Percentiles rank a stretch among this genome's conserved stretches.
Evolutionary conservation across 2,329 filamentous ascomycete species (phyloP).

Genomic region (Pleochaeta shiraiana): DNA sequence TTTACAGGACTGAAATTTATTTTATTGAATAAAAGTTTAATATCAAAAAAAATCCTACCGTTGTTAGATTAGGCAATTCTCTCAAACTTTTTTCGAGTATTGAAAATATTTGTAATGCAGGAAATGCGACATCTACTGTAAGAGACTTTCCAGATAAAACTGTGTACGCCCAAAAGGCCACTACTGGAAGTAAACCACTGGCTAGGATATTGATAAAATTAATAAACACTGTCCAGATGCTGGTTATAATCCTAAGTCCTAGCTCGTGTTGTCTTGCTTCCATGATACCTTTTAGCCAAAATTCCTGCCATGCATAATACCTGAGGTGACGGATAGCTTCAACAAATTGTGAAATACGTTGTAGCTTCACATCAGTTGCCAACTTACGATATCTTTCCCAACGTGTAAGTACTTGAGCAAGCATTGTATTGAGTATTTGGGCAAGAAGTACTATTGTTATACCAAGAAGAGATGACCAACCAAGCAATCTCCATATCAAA

Average conservation of each 20-base stretch:
- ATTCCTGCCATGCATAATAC: conserved; percentile 49
- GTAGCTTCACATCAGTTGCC: conserved; percentile 56
- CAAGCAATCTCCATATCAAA: conserved; percentile 58
- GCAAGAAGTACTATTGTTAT: conserved; percentile 46
- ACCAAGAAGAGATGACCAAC: conserved; percentile 56
- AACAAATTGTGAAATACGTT: conserved; percentile 68
- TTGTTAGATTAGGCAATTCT: conserved; percentile 55
- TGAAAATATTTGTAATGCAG: conserved; percentile 59
- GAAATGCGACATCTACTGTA: conserved; percentile 66
- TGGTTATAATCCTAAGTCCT: conserved; percentile 38
- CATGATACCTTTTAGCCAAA: conserved; percentile 51
- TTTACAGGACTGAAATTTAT: no score
- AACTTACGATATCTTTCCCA: conserved; percentile 50
- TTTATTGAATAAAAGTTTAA: background rate
- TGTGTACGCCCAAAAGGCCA: conserved; percentile 66
- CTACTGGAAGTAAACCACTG: conserved; percentile 55
- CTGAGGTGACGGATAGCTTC: conserved; percentile 25
- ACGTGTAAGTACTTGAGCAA: conserved; percentile 42
- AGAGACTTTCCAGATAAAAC: conserved; percentile 43
- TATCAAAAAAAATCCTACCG: conserved; percentile 21
- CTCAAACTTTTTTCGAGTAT: conserved; percentile 54
- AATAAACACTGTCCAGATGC: conserved; percentile 39
- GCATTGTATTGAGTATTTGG: conserved; percentile 44
- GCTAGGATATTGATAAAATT: conserved; percentile 47
- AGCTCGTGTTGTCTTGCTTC: conserved; percentile 45